These are phyloP conservation scores for Leishmania aethiopica DNA, from an alignment of 208 protist genomes.

Conservation along the genomic window DNA sequence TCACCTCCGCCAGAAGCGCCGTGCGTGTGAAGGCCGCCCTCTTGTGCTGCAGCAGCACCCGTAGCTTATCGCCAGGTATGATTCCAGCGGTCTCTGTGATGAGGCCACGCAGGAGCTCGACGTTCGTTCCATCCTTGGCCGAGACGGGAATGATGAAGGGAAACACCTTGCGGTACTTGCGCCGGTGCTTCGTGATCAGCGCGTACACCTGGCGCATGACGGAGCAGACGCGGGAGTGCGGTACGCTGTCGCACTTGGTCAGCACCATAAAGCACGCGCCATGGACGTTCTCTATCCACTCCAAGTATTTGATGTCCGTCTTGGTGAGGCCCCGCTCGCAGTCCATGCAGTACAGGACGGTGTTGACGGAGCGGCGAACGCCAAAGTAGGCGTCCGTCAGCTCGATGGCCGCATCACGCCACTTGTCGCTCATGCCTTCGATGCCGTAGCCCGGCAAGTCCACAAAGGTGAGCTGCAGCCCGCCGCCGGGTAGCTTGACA, in stretches of 20 bases:
- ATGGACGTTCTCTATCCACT: conserved; percentile 90
- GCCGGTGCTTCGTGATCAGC: conserved; percentile 83
- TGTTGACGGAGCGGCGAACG: conserved; percentile 92
- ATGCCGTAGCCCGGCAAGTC: conserved; percentile 92
- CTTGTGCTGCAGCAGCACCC: conserved; percentile 65
- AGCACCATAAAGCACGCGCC: conserved; percentile 89
- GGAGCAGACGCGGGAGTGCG: conserved; percentile 84
- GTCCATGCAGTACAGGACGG: conserved; percentile 91
- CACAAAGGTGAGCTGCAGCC: conserved; percentile 90
- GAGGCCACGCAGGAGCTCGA: conserved; percentile 84
- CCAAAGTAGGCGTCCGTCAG: conserved; percentile 91
- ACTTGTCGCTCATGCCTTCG: conserved; percentile 89
- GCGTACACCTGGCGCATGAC: conserved; percentile 90
- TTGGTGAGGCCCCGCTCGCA: conserved; percentile 85
- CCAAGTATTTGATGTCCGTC: conserved; percentile 87
- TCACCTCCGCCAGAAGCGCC: conserved; percentile 59
- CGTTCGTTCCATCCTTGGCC: conserved; percentile 82
- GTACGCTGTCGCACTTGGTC: conserved; percentile 91
- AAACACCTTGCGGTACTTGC: conserved; percentile 88
- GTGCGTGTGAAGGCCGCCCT: conserved; percentile 44
- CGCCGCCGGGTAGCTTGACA: conserved; percentile 85
- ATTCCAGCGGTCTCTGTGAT: conserved; percentile 90
- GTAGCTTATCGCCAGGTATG: conserved; percentile 81
- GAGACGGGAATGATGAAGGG: conserved; percentile 87
- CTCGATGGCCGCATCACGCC: conserved; percentile 86